Evolutionary conservation across 73 alveolate species (phyloP), one percentile per base, ranked within the genome.

Genomic region (Uronychia setigera): DNA sequence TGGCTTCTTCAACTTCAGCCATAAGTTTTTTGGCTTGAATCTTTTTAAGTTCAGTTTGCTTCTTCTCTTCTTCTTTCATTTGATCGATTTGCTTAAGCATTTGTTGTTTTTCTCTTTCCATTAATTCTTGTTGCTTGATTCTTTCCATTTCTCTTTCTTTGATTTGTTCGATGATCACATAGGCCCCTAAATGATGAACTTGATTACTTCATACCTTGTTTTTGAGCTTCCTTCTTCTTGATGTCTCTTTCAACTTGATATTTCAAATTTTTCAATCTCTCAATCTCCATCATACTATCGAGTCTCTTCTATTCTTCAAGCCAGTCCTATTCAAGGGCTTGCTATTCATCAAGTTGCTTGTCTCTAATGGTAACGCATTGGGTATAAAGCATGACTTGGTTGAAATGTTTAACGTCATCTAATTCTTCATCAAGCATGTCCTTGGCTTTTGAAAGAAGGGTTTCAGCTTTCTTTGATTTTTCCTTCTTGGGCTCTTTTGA

Each of bases 211-310:
- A n/a, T n/a, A n/a, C n/a, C n/a, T 59, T 93, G 95, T 60, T 77
- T 60, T 60, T 78, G 91, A 35, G 91, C 96, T 76, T 93, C 91
- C 82, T 94, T 91, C 80, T 93, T 82, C 86, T 85, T 81, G 58
- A 83, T 30, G 78, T 96, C 98, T 33, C 91, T 80, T 81, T 96
- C 99, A 60, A 93, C 97, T 76, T 89, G 89, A 35, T 77, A 59
- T 86, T 96, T 94, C 76, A 96, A 88, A 78, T 88, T 87, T 84
- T 96, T 96, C 35, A 96, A 79, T 59, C 99, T 87, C 87, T 96
- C 98, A 84, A 96, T 93, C 93, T 96, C 99, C 93, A 93, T 94
- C 96, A 96, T 94, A 60, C 93, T 79, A 80, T 94, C 98, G 33
- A 94, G 87, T 78, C 95, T 87, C 82, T 95, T 96, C 80, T 96